Base-by-base conservation (phyloP, 176 grass and related monocot genomes). In the Dactylis glomerata region DNA sequence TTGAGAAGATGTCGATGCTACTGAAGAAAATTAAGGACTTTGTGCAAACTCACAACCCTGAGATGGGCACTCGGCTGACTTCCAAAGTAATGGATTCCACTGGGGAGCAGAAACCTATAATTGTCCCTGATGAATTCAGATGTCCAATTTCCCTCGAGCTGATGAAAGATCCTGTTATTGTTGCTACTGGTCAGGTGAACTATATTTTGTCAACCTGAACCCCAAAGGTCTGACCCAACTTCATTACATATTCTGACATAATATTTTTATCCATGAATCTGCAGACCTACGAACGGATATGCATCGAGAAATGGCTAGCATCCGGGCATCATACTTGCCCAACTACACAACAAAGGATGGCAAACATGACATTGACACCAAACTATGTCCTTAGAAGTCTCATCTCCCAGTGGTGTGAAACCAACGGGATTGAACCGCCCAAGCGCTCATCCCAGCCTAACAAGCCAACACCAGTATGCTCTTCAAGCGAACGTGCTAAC, bases 11-110 rank as follows among this genome's bases (percentile, higher is more conserved):
- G 90, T 99, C 89, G 17, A 96, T 96, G 89, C 86, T 96, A 49
- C 80, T 99, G 56, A 99, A 99, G 87, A 96, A 94, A 80, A 99
- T 99, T 14, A 99, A 99, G 70, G 93, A 99, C 79, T 96, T 94
- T 22, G 88, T 96, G 26, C 97, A 94, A 83, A 96, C 97, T 51
- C 90, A 81, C 81, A 96, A 94, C 84, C 97, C 91, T 78, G 86
- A 92, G 82, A 96, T 99, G 86, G 93, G 93, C 31, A 71, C 91
- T 51, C 59, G 69, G 11, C 52, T 82, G 79, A 80, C 62, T 86
- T 73, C 46, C 13, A 95, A 87, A 56, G 38, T 82, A 74, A 42
- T 83, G 26, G 54, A 78, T 64, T 56, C 81, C 4, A 83, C 73
- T 24, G 57, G 59, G 16, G 71, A 84, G 10, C 56, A 76, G 47